These are phyloP conservation scores for Boletus subcaerulescens DNA, from an alignment of 768 basidiomycete species.

Conservation along the genomic window DNA sequence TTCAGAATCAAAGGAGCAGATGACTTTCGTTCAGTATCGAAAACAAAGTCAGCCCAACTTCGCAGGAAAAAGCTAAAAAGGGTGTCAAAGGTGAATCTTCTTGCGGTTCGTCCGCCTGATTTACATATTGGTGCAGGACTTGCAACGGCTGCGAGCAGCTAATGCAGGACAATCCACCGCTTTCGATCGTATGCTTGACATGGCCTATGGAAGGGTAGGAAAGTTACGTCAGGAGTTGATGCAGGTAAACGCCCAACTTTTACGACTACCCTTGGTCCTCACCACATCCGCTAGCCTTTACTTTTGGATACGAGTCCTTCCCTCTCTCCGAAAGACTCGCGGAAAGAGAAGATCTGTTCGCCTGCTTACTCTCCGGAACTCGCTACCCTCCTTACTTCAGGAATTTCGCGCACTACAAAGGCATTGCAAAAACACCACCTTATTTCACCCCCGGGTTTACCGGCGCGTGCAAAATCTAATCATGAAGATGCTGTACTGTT, in stretches of 20 bases:
- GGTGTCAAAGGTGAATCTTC: slow-evolving; percentile 45
- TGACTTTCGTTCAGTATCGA: slow-evolving; percentile 51
- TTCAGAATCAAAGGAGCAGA: slow-evolving; percentile 58
- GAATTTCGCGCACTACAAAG: slow-evolving; percentile 44
- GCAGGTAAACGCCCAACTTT: slow-evolving; percentile 42
- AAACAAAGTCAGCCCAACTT: slow-evolving; percentile 31
- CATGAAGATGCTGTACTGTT: slow-evolving; percentile 59
- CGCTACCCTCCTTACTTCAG: slow-evolving; percentile 55
- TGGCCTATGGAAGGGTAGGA: slow-evolving; percentile 77
- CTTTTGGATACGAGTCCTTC: slow-evolving; percentile 46
- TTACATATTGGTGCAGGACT: slow-evolving; percentile 39
- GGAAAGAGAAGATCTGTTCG: slow-evolving; percentile 53
- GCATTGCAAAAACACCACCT: slow-evolving; percentile 43
- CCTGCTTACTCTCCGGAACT: slow-evolving; percentile 67
- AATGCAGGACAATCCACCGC: slow-evolving; percentile 48
- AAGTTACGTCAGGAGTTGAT: slow-evolving; percentile 67
- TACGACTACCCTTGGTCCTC: slow-evolving; percentile 1
- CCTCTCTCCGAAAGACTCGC: slow-evolving; percentile 44
- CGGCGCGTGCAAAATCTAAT: slow-evolving; percentile 50
- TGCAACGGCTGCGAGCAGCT: slow-evolving; percentile 51
- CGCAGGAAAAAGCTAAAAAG: slow-evolving; percentile 45
- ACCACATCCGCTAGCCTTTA: slow-evolving; percentile 45
- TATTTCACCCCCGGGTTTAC: slow-evolving; percentile 50
- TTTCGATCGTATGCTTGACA: slow-evolving; percentile 56
- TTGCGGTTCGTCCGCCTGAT: background rate